phyloP scores from a whole-genome alignment of 2,329 filamentous ascomycete species.

The Colletotrichum viniferum region DNA sequence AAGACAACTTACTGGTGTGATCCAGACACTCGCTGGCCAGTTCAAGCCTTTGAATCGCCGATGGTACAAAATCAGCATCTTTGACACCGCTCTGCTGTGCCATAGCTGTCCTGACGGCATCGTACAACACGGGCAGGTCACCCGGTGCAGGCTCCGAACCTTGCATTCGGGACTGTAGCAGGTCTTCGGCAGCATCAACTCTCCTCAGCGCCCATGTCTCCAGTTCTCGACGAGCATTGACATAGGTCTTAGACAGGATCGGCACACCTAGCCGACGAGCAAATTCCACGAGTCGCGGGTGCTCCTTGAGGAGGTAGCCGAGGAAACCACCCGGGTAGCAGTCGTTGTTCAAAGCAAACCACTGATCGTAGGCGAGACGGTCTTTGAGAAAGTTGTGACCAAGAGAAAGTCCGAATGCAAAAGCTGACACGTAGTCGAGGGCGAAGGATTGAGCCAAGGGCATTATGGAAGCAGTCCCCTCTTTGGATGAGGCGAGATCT shows the following conservation, averaged over 20 bases:
- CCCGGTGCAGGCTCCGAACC: not conserved
- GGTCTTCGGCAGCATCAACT: not conserved
- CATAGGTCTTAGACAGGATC: not conserved
- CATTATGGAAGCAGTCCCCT: not conserved
- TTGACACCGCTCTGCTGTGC: not conserved
- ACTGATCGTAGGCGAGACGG: not conserved
- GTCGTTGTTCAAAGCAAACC: not conserved
- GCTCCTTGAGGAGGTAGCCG: not conserved
- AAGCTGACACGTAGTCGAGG: rapidly evolving
- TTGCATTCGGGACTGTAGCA: not conserved
- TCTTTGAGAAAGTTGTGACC: not conserved
- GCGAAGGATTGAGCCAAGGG: not conserved
- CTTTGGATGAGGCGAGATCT: not conserved
- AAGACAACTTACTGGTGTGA: not conserved
- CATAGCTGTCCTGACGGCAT: not conserved
- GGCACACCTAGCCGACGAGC: not conserved
- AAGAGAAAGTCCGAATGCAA: not conserved
- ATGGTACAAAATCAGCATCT: not conserved
- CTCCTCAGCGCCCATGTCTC: not conserved
- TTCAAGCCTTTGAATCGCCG: not conserved
- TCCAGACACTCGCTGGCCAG: not conserved
- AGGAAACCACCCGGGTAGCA: not conserved
- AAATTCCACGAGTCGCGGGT: not conserved
- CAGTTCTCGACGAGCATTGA: not conserved
- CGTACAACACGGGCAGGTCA: not conserved